Conservation (phyloP, 768 basidiomycete species). For the Tricholoma bakamatsutake region DNA sequence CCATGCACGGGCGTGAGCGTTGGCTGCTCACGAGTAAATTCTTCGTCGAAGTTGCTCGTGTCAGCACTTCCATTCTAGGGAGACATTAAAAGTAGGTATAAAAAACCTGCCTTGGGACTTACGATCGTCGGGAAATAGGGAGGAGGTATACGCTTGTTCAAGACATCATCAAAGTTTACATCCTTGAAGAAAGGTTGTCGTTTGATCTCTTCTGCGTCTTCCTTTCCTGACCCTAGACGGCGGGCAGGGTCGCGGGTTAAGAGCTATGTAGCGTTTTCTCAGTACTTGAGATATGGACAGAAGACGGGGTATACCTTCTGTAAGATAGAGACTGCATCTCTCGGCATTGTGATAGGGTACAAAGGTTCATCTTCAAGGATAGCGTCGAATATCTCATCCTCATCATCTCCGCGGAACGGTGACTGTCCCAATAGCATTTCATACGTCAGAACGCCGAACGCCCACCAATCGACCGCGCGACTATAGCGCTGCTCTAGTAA, state of each 20-base stretch:
- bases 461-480: constrained; percentile 99
- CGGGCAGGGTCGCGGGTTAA: constrained; percentile 88
- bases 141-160: constrained; percentile 94
- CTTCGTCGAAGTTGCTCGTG: constrained; percentile 93
- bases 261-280: constrained; percentile 42
- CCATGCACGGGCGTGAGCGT: constrained; percentile 97
- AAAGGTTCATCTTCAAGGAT: constrained; percentile 97
- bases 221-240: constrained; percentile 86
- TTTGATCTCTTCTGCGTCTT: constrained; percentile 97
- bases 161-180: constrained; percentile 93
- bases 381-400: constrained; percentile 99
- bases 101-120: constrained; percentile 24
- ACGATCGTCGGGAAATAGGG: constrained; percentile 97
- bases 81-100: constrained; percentile 1
- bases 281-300: not conserved
- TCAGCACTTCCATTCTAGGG: constrained; percentile 75
- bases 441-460: constrained; percentile 96
- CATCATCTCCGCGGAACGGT: constrained; percentile 98
- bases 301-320: constrained; percentile 64
- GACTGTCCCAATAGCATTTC: constrained; percentile 99
- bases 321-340: constrained; percentile 91
- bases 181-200: constrained; percentile 98
- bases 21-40: constrained; percentile 95
- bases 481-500: constrained; percentile 98
- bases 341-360: constrained; percentile 99